Base-by-base conservation (phyloP, 495 filamentous ascomycete species). In the Penicillium riverlandense region DNA sequence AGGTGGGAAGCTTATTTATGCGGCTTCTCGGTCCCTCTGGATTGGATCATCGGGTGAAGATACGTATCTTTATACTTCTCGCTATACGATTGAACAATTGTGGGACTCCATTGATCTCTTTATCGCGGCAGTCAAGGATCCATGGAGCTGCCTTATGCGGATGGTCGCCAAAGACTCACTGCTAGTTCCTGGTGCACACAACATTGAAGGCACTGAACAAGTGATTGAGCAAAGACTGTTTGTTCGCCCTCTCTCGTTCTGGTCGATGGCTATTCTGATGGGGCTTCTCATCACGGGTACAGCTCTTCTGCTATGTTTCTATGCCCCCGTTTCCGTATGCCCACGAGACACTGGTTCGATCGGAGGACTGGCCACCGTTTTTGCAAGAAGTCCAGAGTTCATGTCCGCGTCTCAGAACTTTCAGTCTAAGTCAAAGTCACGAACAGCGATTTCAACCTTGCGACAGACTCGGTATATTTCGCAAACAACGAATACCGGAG, bases 341-440 rank as follows among this genome's bases (percentile, higher is more conserved):
- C 44, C 53, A 15, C 42, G 38, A 29, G 53, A 57, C 12, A 45
- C 46, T 0, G 38, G 46, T 11, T 47, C 53, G 0, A 50, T 57
- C 10, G 43, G 41, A 14, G 53, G 53, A 1, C 3, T 57, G 2
- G 43, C 53, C 29, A 43, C 37, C 5, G 42, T 57, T 7, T 33
- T 57, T 8, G 14, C 45, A 8, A 31, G 30, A 14, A 52, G 49
- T 9, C 33, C 49, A 6, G 37, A 45, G 7, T 28, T 52, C 13
- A 48, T 44, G 31, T 13, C 8, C 10, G 6, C 2, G 4, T 40
- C 48, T 9, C 6, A 31, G 6, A 28, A 27, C 4, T 14, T 12
- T 1, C 38, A 51, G 15, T 37, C 30, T 16, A 37, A 35, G 32
- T 16, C 16, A 41, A n/a, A 15, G 9, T 34, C 31, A 14, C 2